A percentile compares a stretch with the other conserved stretches of the same genome.
phyloP scores from a whole-genome alignment of 768 basidiomycete species.

The Myochromella boudieri region DNA sequence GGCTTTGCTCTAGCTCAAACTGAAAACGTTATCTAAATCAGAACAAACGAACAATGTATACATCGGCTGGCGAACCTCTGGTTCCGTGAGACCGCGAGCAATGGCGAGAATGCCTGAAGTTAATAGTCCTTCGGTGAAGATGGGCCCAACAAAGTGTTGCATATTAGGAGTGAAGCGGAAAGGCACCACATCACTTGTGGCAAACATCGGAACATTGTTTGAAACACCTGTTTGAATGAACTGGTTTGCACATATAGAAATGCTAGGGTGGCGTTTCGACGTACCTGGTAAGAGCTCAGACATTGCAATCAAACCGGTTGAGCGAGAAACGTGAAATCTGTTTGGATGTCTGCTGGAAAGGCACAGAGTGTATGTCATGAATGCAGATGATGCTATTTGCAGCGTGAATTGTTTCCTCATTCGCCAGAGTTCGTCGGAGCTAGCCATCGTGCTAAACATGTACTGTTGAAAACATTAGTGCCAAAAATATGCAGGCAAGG shows the following conservation, averaged over 20 bases:
- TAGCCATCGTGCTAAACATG: constrained; percentile 84
- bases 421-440: constrained; percentile 86
- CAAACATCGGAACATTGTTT: constrained; percentile 56
- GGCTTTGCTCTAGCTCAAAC: constrained; percentile 91
- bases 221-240: constrained; percentile 34
- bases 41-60: background rate
- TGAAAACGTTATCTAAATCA: constrained; percentile 29
- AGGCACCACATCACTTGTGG: constrained; percentile 84
- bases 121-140: constrained; percentile 87
- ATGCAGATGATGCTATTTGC: constrained; percentile 85
- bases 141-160: constrained; percentile 87
- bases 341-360: constrained; percentile 81
- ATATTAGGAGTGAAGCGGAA: constrained; percentile 98
- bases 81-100: constrained; percentile 85
- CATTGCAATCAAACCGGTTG: constrained; percentile 89
- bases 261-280: constrained; percentile 7
- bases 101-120: constrained; percentile 89
- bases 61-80: constrained; percentile 60
- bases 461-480: constrained; percentile 53
- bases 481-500: background rate
- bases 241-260: background rate
- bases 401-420: constrained; percentile 97
- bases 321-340: constrained; percentile 87
- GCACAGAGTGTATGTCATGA: constrained; percentile 88
- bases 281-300: constrained; percentile 87